A percentile compares a stretch with the other conserved stretches of the same genome.
phyloP scores from a whole-genome alignment of 345 rosid genomes.

The Brassica nigra region DNA sequence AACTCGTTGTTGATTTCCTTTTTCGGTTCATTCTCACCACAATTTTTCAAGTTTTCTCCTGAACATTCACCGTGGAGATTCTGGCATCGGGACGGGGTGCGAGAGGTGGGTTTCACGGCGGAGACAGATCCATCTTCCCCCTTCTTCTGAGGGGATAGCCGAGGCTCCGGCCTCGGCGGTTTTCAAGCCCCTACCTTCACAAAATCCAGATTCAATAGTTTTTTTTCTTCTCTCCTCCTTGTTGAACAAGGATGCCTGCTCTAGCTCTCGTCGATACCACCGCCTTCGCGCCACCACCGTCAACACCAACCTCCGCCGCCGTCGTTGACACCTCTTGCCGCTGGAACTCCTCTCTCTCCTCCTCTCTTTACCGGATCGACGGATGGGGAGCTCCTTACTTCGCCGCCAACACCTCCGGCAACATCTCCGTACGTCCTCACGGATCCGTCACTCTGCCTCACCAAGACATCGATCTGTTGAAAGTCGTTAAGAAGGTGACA shows the following conservation, averaged over 20 bases:
- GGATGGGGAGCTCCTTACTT: constrained; percentile 99
- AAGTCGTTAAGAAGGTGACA: constrained; percentile 80
- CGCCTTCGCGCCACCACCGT: constrained; percentile 39
- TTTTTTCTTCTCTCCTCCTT: not conserved
- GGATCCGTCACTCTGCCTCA: constrained; percentile 71
- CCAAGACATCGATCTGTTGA: constrained; percentile 83
- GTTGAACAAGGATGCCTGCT: constrained; percentile 76
- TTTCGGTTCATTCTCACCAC: not conserved
- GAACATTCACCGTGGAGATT: constrained; percentile 53
- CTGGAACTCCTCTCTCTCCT: constrained; percentile 77
- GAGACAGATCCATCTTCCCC: constrained; percentile 60
- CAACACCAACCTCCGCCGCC: constrained; percentile 28
- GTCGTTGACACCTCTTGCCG: constrained; percentile 32
- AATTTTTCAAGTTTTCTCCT: not conserved
- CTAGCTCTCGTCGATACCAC: constrained; percentile 73
- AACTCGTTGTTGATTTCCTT: not conserved
- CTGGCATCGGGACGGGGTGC: constrained; percentile 43
- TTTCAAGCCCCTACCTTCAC: constrained; percentile 87
- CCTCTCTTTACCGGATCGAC: constrained; percentile 68
- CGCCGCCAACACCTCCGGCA: constrained; percentile 71
- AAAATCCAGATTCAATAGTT: constrained; percentile 22
- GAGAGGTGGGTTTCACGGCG: constrained; percentile 53
- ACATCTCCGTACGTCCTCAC: constrained; percentile 74
- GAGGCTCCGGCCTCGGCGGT: constrained; percentile 99
- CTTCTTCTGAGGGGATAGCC: constrained; percentile 99